Conservation (phyloP, 2,329 filamentous ascomycete species). For the Fusarium pilosicola region DNA sequence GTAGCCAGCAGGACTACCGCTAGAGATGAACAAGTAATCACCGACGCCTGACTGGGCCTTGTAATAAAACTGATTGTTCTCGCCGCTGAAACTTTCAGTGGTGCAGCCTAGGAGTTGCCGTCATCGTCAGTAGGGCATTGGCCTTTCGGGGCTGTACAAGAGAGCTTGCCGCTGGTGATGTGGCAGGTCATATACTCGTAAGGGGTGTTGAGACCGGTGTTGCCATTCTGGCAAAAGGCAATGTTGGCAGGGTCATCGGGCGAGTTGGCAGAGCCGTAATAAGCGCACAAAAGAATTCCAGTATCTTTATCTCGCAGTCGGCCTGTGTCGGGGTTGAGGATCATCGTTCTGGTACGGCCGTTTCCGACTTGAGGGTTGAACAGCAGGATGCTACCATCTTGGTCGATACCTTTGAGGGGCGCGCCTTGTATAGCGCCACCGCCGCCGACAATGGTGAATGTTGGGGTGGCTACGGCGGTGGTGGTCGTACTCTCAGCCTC, state of each 20-base stretch:
- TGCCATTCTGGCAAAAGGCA: background rate
- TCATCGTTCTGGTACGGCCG: background rate
- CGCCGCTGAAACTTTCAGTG: background rate
- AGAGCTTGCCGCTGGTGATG: background rate
- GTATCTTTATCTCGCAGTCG: background rate
- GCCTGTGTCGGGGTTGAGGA: background rate
- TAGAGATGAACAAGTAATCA: background rate
- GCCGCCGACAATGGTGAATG: background rate
- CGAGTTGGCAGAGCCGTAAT: background rate
- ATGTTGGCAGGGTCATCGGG: background rate
- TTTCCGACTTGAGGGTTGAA: background rate
- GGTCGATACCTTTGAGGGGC: background rate
- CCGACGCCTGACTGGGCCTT: background rate
- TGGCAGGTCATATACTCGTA: background rate
- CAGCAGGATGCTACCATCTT: background rate
- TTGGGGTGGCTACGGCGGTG: background rate
- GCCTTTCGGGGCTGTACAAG: background rate
- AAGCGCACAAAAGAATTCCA: background rate
- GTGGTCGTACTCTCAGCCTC: background rate
- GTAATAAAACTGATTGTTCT: background rate
- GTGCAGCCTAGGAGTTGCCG: background rate
- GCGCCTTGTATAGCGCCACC: background rate
- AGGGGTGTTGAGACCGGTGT: background rate
- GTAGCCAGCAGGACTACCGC: background rate
- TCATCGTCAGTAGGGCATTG: background rate